These are phyloP conservation scores for Spraguea lophii DNA, from an alignment of 371 early-diverging fungal species.

Conservation along the genomic window DNA sequence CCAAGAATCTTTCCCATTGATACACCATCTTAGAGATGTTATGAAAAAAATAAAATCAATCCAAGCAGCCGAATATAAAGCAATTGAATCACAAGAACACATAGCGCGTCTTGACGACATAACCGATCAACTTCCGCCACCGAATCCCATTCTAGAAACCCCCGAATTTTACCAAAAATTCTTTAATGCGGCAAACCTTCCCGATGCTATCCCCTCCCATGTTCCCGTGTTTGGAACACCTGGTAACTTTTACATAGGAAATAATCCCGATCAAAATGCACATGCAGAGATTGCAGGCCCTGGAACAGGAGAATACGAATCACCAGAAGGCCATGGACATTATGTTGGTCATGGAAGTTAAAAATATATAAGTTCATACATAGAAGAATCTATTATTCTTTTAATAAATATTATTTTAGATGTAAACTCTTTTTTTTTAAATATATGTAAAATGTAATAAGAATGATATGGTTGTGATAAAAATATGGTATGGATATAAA, in stretches of 20 bases:
- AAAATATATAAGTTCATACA: too few species aligned
- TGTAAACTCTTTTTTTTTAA: too few species aligned
- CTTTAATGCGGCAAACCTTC: neutral
- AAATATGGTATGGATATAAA: too few species aligned
- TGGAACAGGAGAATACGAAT: too few species aligned
- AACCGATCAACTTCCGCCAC: neutral
- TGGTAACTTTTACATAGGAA: conserved; percentile 1
- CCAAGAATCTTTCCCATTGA: conserved; percentile 2
- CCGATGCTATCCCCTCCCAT: neutral
- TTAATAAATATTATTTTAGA: too few species aligned
- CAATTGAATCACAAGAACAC: conserved; percentile 1
- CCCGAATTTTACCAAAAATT: conserved; percentile 3
- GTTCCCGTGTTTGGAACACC: neutral
- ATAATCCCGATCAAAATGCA: neutral
- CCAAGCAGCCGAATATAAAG: conserved; percentile 1
- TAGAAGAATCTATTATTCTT: too few species aligned
- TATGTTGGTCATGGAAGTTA: too few species aligned
- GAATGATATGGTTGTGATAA: too few species aligned
- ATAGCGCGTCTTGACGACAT: conserved; percentile 11
- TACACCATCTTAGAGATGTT: conserved; percentile 1
- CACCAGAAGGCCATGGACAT: too few species aligned
- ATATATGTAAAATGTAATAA: too few species aligned
- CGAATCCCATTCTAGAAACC: neutral
- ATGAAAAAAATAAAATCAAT: conserved; percentile 1
- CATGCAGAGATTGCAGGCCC: neutral